Base-by-base conservation (phyloP, 1,284 basidiomycete genomes). In the Ganoderma meredithae region DNA sequence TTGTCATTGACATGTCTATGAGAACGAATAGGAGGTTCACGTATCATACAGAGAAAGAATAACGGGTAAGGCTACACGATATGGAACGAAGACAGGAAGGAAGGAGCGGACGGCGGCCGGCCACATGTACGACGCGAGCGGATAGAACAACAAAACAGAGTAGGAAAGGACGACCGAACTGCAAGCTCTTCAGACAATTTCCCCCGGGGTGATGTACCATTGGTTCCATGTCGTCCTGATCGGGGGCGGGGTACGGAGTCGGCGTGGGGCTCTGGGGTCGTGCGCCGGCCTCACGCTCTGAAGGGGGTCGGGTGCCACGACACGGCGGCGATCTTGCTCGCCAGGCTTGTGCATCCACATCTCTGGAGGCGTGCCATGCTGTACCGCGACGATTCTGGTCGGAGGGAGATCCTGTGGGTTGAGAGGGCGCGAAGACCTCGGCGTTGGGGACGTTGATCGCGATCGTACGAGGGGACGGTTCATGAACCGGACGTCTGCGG, bases 351-450 rank as follows among this genome's bases (percentile, higher is more conserved):
- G 65, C n/a, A 49, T 55, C 68, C 69, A 71, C 31, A 70, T 64
- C 36, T 69, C 64, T 8, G 72, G 71, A 36, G 71, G 67, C 3
- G 72, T 70, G 6, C 68, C 66, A 39, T 70, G 72, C 39, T 69
- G 66, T 41, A 73, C 67, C 12, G 69, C 70, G n/a, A 75, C 66
- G 63, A 73, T 68, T 65, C 72, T 71, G 56, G 72, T 56, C 17
- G 72, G 31, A 15, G 71, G 62, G n/a, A 56, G 55, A 15, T 9
- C 12, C 19, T n/a, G 55, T 31, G n/a, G 31, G 31, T 31, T 12
- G 13, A 56, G 22, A 27, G 61, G 1, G 62, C 63, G 65, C 1
- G 5, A 49, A 19, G 63, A 65, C n/a, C 39, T 64, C 22, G 60
- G 53, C n/a, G 44, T 3, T n/a, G n/a, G 44, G 22, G 47, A 4